Base-by-base conservation (phyloP, 1,284 basidiomycete genomes). In the Cryptococcus sp. region DNA sequence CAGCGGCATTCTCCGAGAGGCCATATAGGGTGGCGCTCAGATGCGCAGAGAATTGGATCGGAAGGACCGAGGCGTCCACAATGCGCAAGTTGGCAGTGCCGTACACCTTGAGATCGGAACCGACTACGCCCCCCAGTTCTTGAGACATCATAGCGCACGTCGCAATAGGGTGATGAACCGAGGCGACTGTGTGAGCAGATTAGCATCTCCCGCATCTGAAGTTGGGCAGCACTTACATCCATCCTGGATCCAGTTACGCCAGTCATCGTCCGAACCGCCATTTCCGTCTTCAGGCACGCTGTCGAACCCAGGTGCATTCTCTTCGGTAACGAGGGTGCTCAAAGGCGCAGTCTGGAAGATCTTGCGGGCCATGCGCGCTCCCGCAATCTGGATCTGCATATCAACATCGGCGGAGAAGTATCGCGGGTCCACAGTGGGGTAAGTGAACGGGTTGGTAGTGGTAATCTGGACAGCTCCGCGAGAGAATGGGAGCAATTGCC, bases 131-230 rank as follows among this genome's bases (percentile, higher is more conserved):
- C 30, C 86, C 86, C 5, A 85, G 78, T 2, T 78, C 79, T 38
- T 81, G 77, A 42, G 73, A 77, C 82, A 86, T 86, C 85, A 88
- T 86, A 4, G 85, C 77, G 2, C 81, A 82, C 0, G 85, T 87
- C 0, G 83, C 85, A 47, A 87, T 80, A 5, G 85, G 85, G 71
- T 78, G 78, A 25, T 62, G 57, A 7, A 62, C 60, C 5, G 57
- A 62, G 13, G 60, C 50, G 47, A 62, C 60, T 61, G 20, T 16
- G 19, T 35, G 25, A 19, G n/a, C 10, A 25, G n/a, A 20, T 52
- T 13, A 45, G 43, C 38, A 38, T 20, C 19, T 40, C n/a, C 15
- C 25, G 38, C 19, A 13, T n/a, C 1, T 19, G 13, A 45, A 19
- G 25, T 8, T 48, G 19, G 6, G 8, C n/a, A 16, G 5, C 22